Evolutionary conservation across 1,284 basidiomycete species (phyloP), one percentile per base, ranked within the genome.

Genomic region (Heterobasidion irregulare): DNA sequence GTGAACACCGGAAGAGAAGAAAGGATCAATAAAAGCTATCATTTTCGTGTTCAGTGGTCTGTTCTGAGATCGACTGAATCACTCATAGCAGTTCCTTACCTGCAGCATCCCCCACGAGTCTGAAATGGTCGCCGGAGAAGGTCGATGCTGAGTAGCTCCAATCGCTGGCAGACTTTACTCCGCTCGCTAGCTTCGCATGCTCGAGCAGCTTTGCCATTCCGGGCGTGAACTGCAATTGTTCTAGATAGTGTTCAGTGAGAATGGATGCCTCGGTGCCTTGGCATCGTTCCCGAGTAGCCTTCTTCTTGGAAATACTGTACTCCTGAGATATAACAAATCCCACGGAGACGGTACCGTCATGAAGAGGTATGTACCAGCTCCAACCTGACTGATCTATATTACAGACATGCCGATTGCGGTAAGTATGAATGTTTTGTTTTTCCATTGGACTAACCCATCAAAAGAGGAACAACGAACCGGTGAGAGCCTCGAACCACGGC

Each of bases 321-420:
- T 66, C 67, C 46, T 73, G 67, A 57, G 74, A 65, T 70, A 76
- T 72, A 10, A 79, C 75, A 44, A 80, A 58, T 2, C 78, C 79
- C n/a, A 80, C 70, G 9, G 77, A 80, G 3, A 66, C 69, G 0
- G 70, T 73, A 0, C 75, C 75, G 50, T 77, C 66, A 48, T 78
- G 75, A 19, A 80, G 65, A 1, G 76, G 77, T 51, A 79, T 79
- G 53, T 70, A 70, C 77, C 77, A 78, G 1, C 68, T 66, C 77
- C 77, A 79, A 2, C 77, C 77, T 9, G 65, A 65, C 55, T 75
- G 70, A 56, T 79, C 77, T 77, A 34, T 26, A 16, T 13, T 6
- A 26, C 26, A 26, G 3, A 26, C 4, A 26, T 26, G 26, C 26
- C 26, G 26, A 15, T 26, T 13, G 8, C 7, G 8, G 35, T 16